These are phyloP conservation scores for Pholiota conissans DNA, from an alignment of 768 basidiomycete genomes.

Conservation along the genomic window DNA sequence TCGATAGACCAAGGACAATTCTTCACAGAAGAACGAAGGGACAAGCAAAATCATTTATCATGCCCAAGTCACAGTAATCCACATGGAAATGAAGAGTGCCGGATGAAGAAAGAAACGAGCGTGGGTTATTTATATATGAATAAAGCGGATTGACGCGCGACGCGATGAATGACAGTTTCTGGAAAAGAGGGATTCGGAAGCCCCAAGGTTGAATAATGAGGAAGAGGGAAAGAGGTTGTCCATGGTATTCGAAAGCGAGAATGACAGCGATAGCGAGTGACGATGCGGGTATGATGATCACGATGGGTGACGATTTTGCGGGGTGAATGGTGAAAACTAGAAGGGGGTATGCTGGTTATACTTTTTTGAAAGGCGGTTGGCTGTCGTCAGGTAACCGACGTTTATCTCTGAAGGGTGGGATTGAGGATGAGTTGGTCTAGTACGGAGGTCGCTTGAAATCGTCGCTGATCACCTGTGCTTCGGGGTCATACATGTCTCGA, in stretches of 20 bases:
- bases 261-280: neutral
- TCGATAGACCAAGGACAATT: neutral
- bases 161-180: constrained; percentile 5
- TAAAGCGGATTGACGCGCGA: neutral
- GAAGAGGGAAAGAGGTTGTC: constrained; percentile 2
- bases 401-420: neutral
- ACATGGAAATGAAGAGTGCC: constrained; percentile 10
- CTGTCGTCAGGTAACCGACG: neutral
- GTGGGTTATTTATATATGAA: constrained; percentile 3
- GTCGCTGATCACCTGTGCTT: constrained; percentile 55
- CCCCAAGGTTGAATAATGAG: constrained; percentile 2
- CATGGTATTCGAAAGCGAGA: constrained; percentile 8
- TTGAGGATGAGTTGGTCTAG: constrained; percentile 13
- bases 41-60: constrained; percentile 5
- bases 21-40: neutral
- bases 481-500: constrained; percentile 54
- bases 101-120: constrained; percentile 4
- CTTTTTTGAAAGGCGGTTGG: constrained; percentile 3
- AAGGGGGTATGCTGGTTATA: constrained; percentile 11
- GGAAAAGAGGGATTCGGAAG: constrained; percentile 2
- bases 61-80: constrained; percentile 4
- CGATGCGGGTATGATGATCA: neutral
- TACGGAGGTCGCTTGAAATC: constrained; percentile 67
- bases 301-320: neutral
- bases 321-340: constrained; percentile 8